A percentile compares a stretch with the other conserved stretches of the same genome.
Conservation (phyloP, 306 rosid species). For the Rosa persica region DNA sequence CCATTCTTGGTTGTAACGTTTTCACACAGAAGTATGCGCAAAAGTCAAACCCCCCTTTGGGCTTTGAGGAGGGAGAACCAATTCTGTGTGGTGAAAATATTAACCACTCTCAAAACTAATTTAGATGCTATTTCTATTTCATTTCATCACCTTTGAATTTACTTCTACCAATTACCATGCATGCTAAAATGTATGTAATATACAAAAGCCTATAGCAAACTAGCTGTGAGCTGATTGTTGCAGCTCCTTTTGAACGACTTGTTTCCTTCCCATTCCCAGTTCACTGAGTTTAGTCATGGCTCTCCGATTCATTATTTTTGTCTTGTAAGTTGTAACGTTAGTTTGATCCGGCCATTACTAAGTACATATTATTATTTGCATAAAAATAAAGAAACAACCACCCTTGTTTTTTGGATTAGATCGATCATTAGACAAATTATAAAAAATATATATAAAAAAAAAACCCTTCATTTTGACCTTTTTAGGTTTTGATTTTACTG, state of each 20-base stretch:
- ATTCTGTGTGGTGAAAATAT: neutral
- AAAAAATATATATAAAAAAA: too few species aligned
- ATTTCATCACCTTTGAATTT: neutral
- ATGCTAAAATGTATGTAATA: neutral
- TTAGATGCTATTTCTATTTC: too few species aligned
- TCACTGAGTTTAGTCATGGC: too few species aligned
- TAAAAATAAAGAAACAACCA: too few species aligned
- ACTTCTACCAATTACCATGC: neutral
- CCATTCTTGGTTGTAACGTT: conserved; percentile 15
- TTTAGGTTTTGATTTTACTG: neutral
- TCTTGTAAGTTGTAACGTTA: too few species aligned
- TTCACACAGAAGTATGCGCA: conserved; percentile 17
- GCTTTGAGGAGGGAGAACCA: neutral
- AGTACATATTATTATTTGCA: neutral
- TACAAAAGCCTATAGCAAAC: neutral
- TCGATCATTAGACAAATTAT: too few species aligned
- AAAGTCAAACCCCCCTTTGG: conserved; percentile 48
- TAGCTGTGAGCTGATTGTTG: neutral
- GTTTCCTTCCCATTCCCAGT: neutral
- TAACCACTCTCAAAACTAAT: too few species aligned
- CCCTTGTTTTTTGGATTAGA: too few species aligned
- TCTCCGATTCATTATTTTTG: too few species aligned
- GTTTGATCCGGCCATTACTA: too few species aligned
- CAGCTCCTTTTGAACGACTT: neutral
- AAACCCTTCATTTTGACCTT: neutral